Conservation (phyloP, 805 yeast genomes). For the Nadsonia fulvescens region DNA sequence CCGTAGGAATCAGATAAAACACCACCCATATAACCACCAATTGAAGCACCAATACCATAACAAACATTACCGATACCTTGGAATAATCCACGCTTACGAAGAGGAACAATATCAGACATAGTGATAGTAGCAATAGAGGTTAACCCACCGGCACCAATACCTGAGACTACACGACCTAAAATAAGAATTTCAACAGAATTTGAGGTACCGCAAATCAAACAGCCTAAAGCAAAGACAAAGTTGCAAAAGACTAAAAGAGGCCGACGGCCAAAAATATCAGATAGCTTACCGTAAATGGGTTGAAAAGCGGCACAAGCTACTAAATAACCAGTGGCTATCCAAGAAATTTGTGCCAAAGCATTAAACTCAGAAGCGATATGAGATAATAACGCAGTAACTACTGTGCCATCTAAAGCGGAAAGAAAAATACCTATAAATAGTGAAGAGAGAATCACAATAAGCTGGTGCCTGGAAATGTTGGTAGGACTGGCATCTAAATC, state of each 20-base stretch:
- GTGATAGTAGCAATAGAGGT: constrained; percentile 59
- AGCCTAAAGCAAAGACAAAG: constrained; percentile 27
- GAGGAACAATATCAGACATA: constrained; percentile 57
- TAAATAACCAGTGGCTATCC: constrained; percentile 61
- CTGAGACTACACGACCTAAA: constrained; percentile 63
- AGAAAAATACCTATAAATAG: constrained; percentile 23
- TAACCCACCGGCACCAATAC: constrained; percentile 86
- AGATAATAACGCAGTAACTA: constrained; percentile 39
- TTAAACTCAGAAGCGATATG: constrained; percentile 42
- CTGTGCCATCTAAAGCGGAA: constrained; percentile 40
- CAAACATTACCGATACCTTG: constrained; percentile 70
- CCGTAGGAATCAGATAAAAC: constrained; percentile 32
- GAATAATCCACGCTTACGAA: constrained; percentile 59
- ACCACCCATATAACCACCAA: constrained; percentile 48
- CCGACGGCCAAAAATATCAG: constrained; percentile 35
- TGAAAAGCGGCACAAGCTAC: constrained; percentile 58
- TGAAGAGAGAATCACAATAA: constrained; percentile 10
- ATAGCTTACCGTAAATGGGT: constrained; percentile 52
- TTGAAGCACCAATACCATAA: constrained; percentile 59
- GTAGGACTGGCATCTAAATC: too few species aligned
- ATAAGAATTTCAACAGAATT: constrained; percentile 37
- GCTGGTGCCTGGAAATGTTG: not conserved
- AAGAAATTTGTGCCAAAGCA: constrained; percentile 31
- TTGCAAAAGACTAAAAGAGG: constrained; percentile 25
- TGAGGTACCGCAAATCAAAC: constrained; percentile 35